phyloP scores from a whole-genome alignment of 2,329 filamentous ascomycete species.

The Fusarium cicatricum region DNA sequence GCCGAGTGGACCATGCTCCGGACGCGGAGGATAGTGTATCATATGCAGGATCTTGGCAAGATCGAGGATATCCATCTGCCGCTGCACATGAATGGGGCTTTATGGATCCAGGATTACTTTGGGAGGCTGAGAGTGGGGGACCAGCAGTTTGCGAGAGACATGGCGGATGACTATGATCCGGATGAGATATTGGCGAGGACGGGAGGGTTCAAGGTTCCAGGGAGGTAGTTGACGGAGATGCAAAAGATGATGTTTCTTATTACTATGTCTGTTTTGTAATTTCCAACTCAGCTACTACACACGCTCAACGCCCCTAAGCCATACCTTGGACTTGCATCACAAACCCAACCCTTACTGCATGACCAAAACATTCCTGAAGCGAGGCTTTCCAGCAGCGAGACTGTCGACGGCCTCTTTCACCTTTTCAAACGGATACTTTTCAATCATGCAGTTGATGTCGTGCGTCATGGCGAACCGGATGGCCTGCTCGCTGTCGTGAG shows the following conservation, averaged over 20 bases:
- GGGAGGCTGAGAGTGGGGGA: slow-evolving; percentile 49
- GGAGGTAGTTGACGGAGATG: neutral
- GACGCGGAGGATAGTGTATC: slow-evolving; percentile 41
- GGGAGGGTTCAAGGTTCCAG: slow-evolving; percentile 49
- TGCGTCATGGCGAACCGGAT: slow-evolving; percentile 70
- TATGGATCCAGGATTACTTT: slow-evolving; percentile 53
- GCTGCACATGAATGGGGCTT: slow-evolving; percentile 55
- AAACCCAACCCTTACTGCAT: slow-evolving; percentile 6
- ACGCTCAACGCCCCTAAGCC: neutral
- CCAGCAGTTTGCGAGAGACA: slow-evolving; percentile 45
- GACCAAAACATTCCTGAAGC: slow-evolving; percentile 56
- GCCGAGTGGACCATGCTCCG: neutral
- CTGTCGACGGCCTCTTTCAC: slow-evolving; percentile 55
- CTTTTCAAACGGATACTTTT: slow-evolving; percentile 68
- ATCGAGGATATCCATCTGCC: slow-evolving; percentile 47
- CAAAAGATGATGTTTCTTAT: neutral
- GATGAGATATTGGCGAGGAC: slow-evolving; percentile 50
- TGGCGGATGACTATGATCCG: slow-evolving; percentile 50
- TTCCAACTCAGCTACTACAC: neutral
- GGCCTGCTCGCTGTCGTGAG: slow-evolving; percentile 71
- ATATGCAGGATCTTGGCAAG: slow-evolving; percentile 33
- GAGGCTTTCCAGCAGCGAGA: slow-evolving; percentile 51
- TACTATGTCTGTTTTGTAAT: neutral
- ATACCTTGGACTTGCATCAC: neutral
- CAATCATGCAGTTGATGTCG: slow-evolving; percentile 69